Evolutionary conservation across 768 basidiomycete species (phyloP).

Genomic region (Hebeloma cylindrosporum): DNA sequence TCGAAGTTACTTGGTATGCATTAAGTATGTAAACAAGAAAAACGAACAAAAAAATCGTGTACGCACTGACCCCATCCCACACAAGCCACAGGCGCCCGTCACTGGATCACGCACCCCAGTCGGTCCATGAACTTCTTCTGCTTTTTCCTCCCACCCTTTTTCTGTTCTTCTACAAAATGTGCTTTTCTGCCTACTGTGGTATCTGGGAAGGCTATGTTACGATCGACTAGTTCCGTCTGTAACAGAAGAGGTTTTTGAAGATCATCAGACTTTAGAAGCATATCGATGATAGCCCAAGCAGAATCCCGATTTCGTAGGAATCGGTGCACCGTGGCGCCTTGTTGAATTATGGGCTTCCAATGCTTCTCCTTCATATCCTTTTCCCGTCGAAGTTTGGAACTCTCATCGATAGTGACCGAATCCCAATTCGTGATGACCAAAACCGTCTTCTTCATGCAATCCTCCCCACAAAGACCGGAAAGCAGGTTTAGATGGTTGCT

Average conservation of each 20-base stretch:
- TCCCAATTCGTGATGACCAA: conserved; percentile 12
- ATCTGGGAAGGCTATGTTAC: neutral
- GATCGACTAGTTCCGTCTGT: neutral
- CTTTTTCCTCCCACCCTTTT: neutral
- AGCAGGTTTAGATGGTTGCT: conserved; percentile 15
- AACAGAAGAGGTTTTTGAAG: neutral
- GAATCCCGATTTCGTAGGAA: neutral
- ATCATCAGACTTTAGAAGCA: neutral
- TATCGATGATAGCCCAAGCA: neutral
- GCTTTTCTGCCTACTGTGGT: neutral
- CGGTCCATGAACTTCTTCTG: neutral
- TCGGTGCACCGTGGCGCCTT: neutral
- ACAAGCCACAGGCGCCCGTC: too few species aligned
- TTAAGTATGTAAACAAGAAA: too few species aligned
- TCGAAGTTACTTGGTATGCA: too few species aligned
- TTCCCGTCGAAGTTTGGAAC: neutral
- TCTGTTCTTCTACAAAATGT: neutral
- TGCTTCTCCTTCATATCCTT: neutral
- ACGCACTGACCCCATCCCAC: too few species aligned
- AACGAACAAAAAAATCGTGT: too few species aligned
- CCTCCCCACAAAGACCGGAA: conserved; percentile 15
- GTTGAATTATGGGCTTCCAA: neutral
- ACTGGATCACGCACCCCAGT: neutral
- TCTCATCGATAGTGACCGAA: neutral
- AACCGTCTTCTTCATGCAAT: neutral